Evolutionary conservation across 495 filamentous ascomycete genomes (phyloP).

Genomic region (Neurospora pannonica): DNA sequence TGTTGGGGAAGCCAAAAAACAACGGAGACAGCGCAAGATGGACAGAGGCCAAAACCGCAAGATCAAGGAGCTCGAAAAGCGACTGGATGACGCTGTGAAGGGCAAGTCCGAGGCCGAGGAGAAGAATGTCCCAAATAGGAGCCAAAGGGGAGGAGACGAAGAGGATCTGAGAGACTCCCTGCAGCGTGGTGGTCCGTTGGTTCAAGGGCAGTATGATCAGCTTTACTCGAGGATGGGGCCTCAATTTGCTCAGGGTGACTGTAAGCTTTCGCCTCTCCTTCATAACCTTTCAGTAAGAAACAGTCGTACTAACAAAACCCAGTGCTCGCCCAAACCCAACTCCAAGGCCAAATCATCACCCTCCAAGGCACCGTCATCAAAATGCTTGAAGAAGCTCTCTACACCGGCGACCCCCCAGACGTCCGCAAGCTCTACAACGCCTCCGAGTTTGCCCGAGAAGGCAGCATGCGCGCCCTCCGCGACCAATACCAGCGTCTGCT

Average conservation of each 20-base stretch:
- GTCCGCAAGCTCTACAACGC: constrained; percentile 21
- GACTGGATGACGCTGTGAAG: constrained; percentile 19
- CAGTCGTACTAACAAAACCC: not conserved
- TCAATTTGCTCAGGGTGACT: constrained; percentile 25
- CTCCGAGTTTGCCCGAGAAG: constrained; percentile 26
- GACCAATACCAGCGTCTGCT: constrained; percentile 28
- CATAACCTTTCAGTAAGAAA: not conserved
- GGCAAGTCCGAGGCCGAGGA: constrained; percentile 9
- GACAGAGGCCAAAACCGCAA: constrained; percentile 23
- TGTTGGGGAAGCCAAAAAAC: constrained; percentile 22
- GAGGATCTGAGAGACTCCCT: constrained; percentile 20
- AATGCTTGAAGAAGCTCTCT: constrained; percentile 22
- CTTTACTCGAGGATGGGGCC: constrained; percentile 17
- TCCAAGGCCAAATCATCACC: constrained; percentile 27
- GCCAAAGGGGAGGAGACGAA: not conserved
- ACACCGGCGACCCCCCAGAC: constrained; percentile 18
- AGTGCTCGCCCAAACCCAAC: constrained; percentile 28
- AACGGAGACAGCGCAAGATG: constrained; percentile 21
- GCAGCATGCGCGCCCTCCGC: constrained; percentile 24
- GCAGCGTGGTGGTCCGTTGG: constrained; percentile 14
- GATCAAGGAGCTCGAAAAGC: constrained; percentile 26
- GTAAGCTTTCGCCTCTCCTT: constrained; percentile 7
- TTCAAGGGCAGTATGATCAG: constrained; percentile 23
- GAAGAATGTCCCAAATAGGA: not conserved
- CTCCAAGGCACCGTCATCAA: constrained; percentile 25